Base-by-base conservation (phyloP, 768 basidiomycete genomes). In the Podaxis sp. region DNA sequence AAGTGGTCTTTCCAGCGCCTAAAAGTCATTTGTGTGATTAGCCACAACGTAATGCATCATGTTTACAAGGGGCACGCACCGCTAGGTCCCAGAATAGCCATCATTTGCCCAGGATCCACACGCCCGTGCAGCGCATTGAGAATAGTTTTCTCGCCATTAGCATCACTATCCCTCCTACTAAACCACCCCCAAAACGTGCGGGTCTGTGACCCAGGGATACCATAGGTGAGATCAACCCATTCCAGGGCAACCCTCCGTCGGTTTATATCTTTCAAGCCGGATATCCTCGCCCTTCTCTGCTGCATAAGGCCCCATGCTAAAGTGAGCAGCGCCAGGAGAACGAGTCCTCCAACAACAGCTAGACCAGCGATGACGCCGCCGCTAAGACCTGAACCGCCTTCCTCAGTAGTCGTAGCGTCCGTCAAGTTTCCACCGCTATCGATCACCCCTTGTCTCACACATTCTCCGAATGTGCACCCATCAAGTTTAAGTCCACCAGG, bases 21-120 rank as follows among this genome's bases (percentile, higher is more conserved):
- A 57, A 26, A 61, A 38, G 20, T 38, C 36, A 36, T 37, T 52
- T 53, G 2, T 20, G 36, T 44, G 11, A 52, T 40, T 13, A 57
- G 58, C 55, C 63, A 22, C 15, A 55, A 11, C n/a, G 53, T 40
- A 36, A 44, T 30, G 24, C 48, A 38, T 56, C 52, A 24, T 38
- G 26, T 24, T 50, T 36, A 6, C n/a, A 52, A 62, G 33, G 55
- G n/a, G 11, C 17, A 76, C 75, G 65, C 69, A 80, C 95, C 95
- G 67, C 90, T 92, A 0, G 96, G 95, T 0, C 96, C 96, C 2
- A 98, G 82, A 60, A 97, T 86, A n/a, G 91, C 92, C 83, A 94
- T 88, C 79, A 97, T 87, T 64, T 91, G 84, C 10, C 96, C 95
- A 0, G 93, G 85, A 2, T 78, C 75, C n/a, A 96, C 84, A 10